Base-by-base conservation (phyloP, 139 green algal genomes). In the Nannochloris sp. region DNA sequence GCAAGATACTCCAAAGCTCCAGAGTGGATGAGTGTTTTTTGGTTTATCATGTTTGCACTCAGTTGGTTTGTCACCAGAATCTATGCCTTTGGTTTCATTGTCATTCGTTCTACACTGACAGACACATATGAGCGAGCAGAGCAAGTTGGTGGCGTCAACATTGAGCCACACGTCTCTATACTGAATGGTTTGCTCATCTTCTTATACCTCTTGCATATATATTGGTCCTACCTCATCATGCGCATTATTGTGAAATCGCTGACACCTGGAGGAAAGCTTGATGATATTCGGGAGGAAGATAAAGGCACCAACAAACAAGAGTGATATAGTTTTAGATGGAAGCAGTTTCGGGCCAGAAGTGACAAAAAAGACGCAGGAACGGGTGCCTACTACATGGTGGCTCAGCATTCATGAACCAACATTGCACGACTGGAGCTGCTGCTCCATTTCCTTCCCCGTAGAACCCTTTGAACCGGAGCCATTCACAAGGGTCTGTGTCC, bases 221-320 rank as follows among this genome's bases (percentile, higher is more conserved):
- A 93, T 75, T 95, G 88, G 88, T 89, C 49, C 0, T 85, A 81
- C 49, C 73, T 93, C 31, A 93, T 93, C 29, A 51, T 84, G 8
- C 37, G 66, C 4, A 74, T 81, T 46, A 55, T 82, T 10, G 36
- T 68, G 13, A 59, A 66, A 28, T 64, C 83, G 60, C 45, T 90
- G 37, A 73, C 43, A 0, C 46, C 46, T 23, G 59, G 68, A 20
- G 77, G 78, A 1, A 10, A 63, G 4, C 13, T 69, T 16, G 67
- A 84, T 4, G 83, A 90, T 63, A 73, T 89, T 17, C 61, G 83
- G n/a, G 83, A 90, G 45, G 29, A 61, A 25, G 14, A 61, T 26
- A 76, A 88, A 6, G 67, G 71, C n/a, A 6, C 58, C 14, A 28
- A 57, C 6, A 53, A 53, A 53, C 2, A 25, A 2, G 56, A 53